Evolutionary conservation across 2,329 filamentous ascomycete species (phyloP).

Genomic region (Aspergillus brunneoviolaceus): DNA sequence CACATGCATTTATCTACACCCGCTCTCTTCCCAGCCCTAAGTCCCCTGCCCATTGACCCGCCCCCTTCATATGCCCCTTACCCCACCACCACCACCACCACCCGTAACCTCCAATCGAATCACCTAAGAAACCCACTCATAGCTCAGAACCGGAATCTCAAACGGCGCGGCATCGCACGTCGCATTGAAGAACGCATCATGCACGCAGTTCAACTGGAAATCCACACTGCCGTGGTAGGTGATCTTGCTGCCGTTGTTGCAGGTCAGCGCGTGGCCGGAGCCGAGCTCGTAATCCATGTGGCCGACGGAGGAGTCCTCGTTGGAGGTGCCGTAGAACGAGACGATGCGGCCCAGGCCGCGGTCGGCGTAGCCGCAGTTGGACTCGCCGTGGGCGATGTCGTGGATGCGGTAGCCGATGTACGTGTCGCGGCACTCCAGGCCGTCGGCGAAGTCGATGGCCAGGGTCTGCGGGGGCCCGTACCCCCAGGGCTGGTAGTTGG

Average conservation of each 20-base stretch:
- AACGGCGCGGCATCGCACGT: slow-evolving; percentile 29
- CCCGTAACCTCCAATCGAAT: too few species aligned
- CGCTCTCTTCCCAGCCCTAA: too few species aligned
- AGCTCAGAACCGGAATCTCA: slow-evolving; percentile 26
- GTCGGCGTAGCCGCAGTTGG: slow-evolving; percentile 31
- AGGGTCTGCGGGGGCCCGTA: slow-evolving; percentile 28
- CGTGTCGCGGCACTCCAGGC: slow-evolving; percentile 26
- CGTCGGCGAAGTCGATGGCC: slow-evolving; percentile 26
- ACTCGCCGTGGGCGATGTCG: slow-evolving; percentile 28
- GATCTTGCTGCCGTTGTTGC: slow-evolving; percentile 28
- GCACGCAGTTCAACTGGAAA: slow-evolving; percentile 24
- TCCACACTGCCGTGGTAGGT: slow-evolving; percentile 28
- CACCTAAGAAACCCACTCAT: slow-evolving; percentile 22
- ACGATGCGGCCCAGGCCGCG: slow-evolving; percentile 26
- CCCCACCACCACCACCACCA: too few species aligned
- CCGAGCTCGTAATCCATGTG: slow-evolving; percentile 29
- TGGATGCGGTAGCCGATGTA: slow-evolving; percentile 32
- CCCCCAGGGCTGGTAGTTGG: slow-evolving; percentile 32
- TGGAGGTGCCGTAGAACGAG: slow-evolving; percentile 28
- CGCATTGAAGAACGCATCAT: slow-evolving; percentile 30
- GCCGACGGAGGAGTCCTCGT: slow-evolving; percentile 17
- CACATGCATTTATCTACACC: too few species aligned
- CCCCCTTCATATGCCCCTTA: too few species aligned
- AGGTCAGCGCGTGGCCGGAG: slow-evolving; percentile 25
- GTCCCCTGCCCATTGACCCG: too few species aligned